Conservation (phyloP, 2,329 filamentous ascomycete species). For the Aspergillus felis region DNA sequence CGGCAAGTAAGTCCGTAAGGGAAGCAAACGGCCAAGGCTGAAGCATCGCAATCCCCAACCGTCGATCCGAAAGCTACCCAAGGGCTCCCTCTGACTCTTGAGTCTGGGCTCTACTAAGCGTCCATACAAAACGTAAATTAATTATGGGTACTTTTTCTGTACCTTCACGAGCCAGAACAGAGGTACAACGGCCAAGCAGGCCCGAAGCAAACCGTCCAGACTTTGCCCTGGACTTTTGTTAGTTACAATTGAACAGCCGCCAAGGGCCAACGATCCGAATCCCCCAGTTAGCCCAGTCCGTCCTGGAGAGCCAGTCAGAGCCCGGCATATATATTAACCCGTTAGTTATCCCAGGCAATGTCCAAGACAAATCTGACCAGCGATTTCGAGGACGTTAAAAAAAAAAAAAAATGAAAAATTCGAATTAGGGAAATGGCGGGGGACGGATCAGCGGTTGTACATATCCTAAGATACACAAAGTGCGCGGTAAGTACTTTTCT, state of each 20-base stretch:
- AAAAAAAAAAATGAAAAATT: background rate
- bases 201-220: background rate
- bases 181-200: background rate
- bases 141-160: too few relatives aligned
- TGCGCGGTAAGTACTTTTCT: background rate
- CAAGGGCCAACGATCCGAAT: background rate
- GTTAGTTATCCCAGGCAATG: background rate
- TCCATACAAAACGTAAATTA: too few relatives aligned
- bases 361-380: background rate
- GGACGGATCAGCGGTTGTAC: background rate
- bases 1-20: background rate
- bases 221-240: background rate
- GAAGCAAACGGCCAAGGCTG: background rate
- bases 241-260: background rate
- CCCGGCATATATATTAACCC: background rate
- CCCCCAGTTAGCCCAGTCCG: background rate
- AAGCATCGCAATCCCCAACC: background rate
- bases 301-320: background rate
- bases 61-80: background rate
- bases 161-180: background rate
- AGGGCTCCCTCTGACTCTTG: too few relatives aligned
- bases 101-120: too few relatives aligned
- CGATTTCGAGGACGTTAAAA: background rate
- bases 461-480: background rate
- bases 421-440: background rate